Base-by-base conservation (phyloP, 352 stramenopile genomes). In the Pythium rhizo-oryzae region DNA sequence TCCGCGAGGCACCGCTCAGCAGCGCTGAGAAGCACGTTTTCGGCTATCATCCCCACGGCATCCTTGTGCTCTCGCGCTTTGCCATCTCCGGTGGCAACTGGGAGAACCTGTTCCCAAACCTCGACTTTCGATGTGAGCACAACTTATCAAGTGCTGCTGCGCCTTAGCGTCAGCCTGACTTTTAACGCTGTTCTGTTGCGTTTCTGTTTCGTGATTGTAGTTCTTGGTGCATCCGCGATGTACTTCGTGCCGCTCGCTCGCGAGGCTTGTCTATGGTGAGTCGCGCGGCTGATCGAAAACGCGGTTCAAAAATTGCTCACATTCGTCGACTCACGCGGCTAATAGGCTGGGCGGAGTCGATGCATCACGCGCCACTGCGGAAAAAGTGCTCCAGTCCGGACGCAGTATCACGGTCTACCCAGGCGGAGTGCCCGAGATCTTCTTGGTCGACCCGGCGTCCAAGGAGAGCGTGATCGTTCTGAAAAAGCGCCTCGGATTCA, bases 391-490 rank as follows among this genome's bases (percentile, higher is more conserved):
- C 35, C 79, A 88, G 13, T 75, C 78, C 19, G 79, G 78, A 37
- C 84, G 78, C 46, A 91, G 80, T 58, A 76, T 93, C 59, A 77
- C 79, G 25, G 81, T 93, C 30, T 93, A 91, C 63, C 85, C 85
- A 7, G 85, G 85, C 12, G 85, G 85, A 24, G 79, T 91, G 25
- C 78, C 81, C 0, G 85, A 93, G 71, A 93, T 93, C 69, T 93
- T 93, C 62, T 71, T 85, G 37, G 79, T 76, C 47, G 74, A 93
- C 57, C 85, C 85, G 4, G 79, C 82, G 53, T 89, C 82, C 11
- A 93, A 90, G 54, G 78, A 77, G 6, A 93, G 83, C 56, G 74
- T 79, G 53, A 70, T 93, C 50, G 78, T 93, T 59, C 74, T 93
- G 12, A 84, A 87, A 63, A 86, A 89, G 49, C 82, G 82, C 19